Conservation (phyloP, 164 flowering plant species). For the Macadamia tetraphylla region DNA sequence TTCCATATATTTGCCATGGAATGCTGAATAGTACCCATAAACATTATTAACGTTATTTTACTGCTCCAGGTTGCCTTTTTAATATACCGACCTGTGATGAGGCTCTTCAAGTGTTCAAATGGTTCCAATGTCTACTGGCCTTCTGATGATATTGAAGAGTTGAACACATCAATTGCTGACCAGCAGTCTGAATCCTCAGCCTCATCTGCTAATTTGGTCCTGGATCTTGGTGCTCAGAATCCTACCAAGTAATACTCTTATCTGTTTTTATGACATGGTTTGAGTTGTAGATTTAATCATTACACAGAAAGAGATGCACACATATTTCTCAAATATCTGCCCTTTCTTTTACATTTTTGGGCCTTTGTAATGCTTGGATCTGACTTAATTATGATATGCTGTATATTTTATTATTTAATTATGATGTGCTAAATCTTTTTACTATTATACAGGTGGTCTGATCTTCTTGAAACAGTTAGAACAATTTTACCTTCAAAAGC, state of each 20-base stretch:
- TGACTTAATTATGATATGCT: neutral
- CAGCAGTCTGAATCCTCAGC: constrained; percentile 40
- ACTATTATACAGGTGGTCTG: constrained; percentile 72
- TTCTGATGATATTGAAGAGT: constrained; percentile 39
- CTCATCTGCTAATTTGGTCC: constrained; percentile 31
- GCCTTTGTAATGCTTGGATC: neutral
- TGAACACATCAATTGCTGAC: constrained; percentile 23
- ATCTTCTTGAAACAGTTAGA: constrained; percentile 75
- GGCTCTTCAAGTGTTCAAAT: constrained; percentile 66
- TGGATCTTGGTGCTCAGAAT: constrained; percentile 64
- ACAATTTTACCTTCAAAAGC: constrained; percentile 91
- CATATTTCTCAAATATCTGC: neutral
- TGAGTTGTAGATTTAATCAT: neutral
- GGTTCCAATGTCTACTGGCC: constrained; percentile 76
- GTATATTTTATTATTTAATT: neutral
- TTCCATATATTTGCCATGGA: neutral
- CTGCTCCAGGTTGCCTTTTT: constrained; percentile 82
- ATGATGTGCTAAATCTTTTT: neutral
- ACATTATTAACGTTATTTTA: neutral
- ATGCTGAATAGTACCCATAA: neutral
- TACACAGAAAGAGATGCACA: neutral
- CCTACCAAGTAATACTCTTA: constrained; percentile 45
- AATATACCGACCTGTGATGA: constrained; percentile 93
- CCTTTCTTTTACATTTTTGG: neutral
- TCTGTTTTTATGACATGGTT: neutral